Conservation (phyloP, 164 flowering plant species). For the Vitis riparia region DNA sequence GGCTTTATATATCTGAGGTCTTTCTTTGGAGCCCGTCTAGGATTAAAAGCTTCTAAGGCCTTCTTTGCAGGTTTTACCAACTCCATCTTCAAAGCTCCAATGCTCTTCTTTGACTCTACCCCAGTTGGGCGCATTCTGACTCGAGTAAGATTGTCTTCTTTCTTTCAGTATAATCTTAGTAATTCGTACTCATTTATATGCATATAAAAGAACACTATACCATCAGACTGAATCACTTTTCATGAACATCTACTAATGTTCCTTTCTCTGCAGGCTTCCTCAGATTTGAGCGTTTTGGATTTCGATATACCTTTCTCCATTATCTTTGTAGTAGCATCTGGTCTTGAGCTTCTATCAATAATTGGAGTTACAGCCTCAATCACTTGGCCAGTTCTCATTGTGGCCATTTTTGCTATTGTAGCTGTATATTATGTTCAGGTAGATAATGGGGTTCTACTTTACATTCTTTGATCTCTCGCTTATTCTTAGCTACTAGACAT, state of each 20-base stretch:
- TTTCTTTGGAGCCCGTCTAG: slow-evolving; percentile 46
- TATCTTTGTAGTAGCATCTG: slow-evolving; percentile 37
- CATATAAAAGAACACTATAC: too few species aligned
- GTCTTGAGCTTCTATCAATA: slow-evolving; percentile 37
- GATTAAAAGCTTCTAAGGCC: slow-evolving; percentile 71
- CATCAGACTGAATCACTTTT: too few species aligned
- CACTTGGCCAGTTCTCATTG: slow-evolving; percentile 87
- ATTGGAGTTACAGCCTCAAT: slow-evolving; percentile 65
- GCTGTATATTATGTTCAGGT: slow-evolving; percentile 72
- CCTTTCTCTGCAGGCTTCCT: slow-evolving; percentile 63
- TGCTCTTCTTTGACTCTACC: slow-evolving; percentile 89
- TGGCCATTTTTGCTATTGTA: slow-evolving; percentile 46
- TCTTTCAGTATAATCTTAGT: background rate
- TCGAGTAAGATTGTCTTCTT: slow-evolving; percentile 43
- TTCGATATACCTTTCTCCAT: slow-evolving; percentile 66
- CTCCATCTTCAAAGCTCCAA: slow-evolving; percentile 82
- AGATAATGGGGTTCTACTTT: background rate
- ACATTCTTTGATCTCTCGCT: background rate
- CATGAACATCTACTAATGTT: background rate
- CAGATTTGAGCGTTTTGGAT: slow-evolving; percentile 77
- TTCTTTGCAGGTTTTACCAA: slow-evolving; percentile 64
- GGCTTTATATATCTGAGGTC: slow-evolving; percentile 58
- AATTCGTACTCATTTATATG: background rate
- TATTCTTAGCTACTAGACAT: background rate
- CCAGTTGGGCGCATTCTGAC: slow-evolving; percentile 86